phyloP scores from a whole-genome alignment of 2,329 filamentous ascomycete species.

The Fusarium napiforme region DNA sequence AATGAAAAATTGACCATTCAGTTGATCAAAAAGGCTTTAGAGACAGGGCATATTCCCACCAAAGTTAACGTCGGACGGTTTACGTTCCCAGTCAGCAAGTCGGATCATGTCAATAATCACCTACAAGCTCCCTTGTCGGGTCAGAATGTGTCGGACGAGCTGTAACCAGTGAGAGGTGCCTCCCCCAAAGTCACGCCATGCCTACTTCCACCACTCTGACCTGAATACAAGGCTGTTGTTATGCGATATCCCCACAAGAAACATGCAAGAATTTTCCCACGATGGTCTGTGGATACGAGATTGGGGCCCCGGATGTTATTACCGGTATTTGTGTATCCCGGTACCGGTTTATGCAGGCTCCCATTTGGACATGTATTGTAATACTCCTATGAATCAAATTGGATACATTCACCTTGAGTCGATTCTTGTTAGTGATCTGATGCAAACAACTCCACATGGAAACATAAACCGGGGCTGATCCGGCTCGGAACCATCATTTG shows the following conservation, averaged over 20 bases:
- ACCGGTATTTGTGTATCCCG: conserved; percentile 19
- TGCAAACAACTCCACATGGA: background rate
- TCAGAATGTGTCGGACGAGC: conserved; percentile 25
- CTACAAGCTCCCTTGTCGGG: conserved; percentile 1
- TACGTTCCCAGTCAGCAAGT: conserved; percentile 43
- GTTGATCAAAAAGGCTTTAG: conserved; percentile 45
- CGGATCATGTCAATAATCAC: background rate
- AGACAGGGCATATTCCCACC: conserved; percentile 43
- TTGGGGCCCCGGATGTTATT: conserved; percentile 32
- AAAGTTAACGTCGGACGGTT: conserved; percentile 45
- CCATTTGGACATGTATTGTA: background rate
- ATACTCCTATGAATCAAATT: background rate
- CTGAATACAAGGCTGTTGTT: background rate
- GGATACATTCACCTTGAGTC: background rate
- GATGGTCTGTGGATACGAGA: conserved; percentile 10
- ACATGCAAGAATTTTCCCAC: conserved; percentile 20
- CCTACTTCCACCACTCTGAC: background rate
- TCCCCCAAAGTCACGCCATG: conserved; percentile 38
- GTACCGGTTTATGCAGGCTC: conserved; percentile 22
- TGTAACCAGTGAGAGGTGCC: conserved; percentile 4
- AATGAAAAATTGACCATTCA: conserved; percentile 44
- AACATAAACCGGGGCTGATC: conserved; percentile 13
- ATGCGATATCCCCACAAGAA: conserved; percentile 22
- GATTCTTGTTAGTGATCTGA: background rate
- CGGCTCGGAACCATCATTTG: conserved; percentile 8